Conservation (phyloP, 148 eudicot genomes). For the Persicaria tinctoria region DNA sequence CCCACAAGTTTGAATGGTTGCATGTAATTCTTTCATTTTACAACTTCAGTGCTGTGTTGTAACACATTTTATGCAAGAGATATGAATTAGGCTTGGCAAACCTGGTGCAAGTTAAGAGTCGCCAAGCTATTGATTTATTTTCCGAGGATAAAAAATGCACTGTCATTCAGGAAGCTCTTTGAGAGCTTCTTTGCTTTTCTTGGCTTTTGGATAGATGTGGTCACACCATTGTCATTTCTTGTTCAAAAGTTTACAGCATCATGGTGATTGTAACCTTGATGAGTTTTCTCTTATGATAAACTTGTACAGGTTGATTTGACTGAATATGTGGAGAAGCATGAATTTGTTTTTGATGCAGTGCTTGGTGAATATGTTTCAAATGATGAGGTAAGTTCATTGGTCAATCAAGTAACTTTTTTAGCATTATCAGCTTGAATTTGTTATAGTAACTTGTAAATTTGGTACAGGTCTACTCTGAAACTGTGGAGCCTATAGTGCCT, state of each 20-base stretch:
- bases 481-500: conserved; percentile 73
- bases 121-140: not conserved
- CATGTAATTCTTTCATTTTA: not conserved
- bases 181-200: not conserved
- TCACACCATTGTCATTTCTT: not conserved
- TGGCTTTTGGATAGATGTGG: not conserved
- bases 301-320: conserved; percentile 66
- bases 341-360: conserved; percentile 75
- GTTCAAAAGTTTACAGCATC: not conserved
- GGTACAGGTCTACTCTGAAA: conserved; percentile 56
- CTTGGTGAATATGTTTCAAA: conserved; percentile 53
- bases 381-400: conserved; percentile 43
- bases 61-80: not conserved
- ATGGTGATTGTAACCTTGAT: not conserved
- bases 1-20: not conserved
- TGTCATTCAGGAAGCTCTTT: not conserved
- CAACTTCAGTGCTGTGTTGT: not conserved
- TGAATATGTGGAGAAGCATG: conserved; percentile 77
- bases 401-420: conserved; percentile 4
- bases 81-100: not conserved
- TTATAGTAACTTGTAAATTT: not conserved
- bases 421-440: not conserved
- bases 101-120: not conserved
- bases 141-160: not conserved
- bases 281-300: not conserved